phyloP scores from a whole-genome alignment of 1,284 basidiomycete species.

The Trichosporon sp. region DNA sequence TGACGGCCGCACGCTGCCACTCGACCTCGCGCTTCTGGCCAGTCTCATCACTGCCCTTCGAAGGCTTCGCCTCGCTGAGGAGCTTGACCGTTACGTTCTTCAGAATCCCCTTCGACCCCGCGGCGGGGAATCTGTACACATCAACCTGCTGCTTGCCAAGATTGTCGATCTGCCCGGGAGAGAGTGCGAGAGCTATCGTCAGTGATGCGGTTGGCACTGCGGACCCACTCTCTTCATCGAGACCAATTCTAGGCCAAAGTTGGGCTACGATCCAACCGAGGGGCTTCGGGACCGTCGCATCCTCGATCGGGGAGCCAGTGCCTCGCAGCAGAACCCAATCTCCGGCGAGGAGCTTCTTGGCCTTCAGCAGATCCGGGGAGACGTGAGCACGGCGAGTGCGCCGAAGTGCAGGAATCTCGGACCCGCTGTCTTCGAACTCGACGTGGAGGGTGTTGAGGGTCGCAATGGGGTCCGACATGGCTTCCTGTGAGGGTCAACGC shows the following conservation, averaged over 20 bases:
- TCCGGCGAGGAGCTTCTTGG: slow-evolving; percentile 42
- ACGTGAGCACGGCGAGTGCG: slow-evolving; percentile 36
- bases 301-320: neutral
- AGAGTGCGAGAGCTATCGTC: slow-evolving; percentile 22
- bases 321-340: slow-evolving; percentile 35
- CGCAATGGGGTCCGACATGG: slow-evolving; percentile 11
- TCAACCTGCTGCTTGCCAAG: slow-evolving; percentile 24
- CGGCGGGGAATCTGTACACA: slow-evolving; percentile 27
- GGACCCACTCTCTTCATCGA: slow-evolving; percentile 36
- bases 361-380: slow-evolving; percentile 37
- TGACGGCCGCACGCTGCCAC: slow-evolving; percentile 50
- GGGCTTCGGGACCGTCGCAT: neutral
- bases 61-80: neutral
- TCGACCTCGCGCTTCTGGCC: slow-evolving; percentile 39
- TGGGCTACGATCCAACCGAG: slow-evolving; percentile 26
- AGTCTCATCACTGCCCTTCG: neutral
- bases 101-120: slow-evolving; percentile 20
- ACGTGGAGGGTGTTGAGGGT: slow-evolving; percentile 12
- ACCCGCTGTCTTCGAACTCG: slow-evolving; percentile 14
- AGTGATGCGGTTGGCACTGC: neutral
- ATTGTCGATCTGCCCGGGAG: slow-evolving; percentile 23
- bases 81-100: slow-evolving; percentile 27
- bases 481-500: neutral
- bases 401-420: slow-evolving; percentile 13
- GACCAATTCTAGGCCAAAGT: slow-evolving; percentile 37